Evolutionary conservation across 1,284 basidiomycete species (phyloP), one percentile per base, ranked within the genome.

Genomic region (Erythrobasidium hasegawianum): DNA sequence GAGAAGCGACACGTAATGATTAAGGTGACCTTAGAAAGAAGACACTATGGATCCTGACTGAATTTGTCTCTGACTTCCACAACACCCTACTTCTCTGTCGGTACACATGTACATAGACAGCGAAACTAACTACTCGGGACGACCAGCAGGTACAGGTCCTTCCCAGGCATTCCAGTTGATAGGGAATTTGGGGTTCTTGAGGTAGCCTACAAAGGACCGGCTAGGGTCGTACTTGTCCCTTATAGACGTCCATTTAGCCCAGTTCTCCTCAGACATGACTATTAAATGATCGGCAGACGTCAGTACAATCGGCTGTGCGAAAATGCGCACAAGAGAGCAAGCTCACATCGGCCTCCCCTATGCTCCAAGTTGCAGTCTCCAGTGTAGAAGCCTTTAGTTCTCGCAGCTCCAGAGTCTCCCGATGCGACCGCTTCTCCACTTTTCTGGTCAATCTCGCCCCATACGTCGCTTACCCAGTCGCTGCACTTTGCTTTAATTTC

Each of bases 211-310:
- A 24, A 54, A 54, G 10, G 20, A 24, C 52, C 27, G 20, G 16
- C 8, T 29, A n/a, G 52, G 52, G 16, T 54, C 52, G 16, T 27
- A 54, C 52, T 54, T 54, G 52, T 54, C 27, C 10, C 52, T 22
- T 54, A 54, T 54, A 10, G 16, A 16, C 9, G 27, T 54, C 52
- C 52, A 54, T 20, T 18, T 27, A 10, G 20, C 27, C 52, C 52
- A 54, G 24, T 54, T 54, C 27, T 18, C 16, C 16, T 54, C 52
- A 22, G 52, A 54, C 52, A 54, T 54, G 52, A 54, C 52, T 54
- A 10, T n/a, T n/a, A n/a, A 18, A 27, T 4, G 45, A 18, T 5
- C 22, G 45, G 5, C n/a, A 5, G 14, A 8, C 22, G n/a, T 33
- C 33, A 33, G 33, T 33, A 18, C 22, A 18, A 18, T 5, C 4